Evolutionary conservation across 164 flowering plant species (phyloP), one percentile per base, ranked within the genome.

Genomic region (Nelumbo lutea): DNA sequence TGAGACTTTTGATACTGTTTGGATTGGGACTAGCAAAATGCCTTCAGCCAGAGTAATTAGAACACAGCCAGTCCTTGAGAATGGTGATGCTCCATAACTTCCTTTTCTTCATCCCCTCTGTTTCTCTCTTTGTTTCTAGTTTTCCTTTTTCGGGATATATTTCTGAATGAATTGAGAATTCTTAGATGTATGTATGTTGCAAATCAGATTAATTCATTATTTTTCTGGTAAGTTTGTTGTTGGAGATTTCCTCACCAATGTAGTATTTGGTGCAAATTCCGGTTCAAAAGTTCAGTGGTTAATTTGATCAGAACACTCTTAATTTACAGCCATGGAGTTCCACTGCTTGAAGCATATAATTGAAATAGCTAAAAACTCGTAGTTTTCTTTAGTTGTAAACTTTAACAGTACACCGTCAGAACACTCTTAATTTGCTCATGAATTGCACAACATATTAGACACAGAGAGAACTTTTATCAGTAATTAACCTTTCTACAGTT

Each of bases 61-160:
- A 79, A 89, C 93, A 0, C 86, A 83, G 69, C 91, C 95, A 9
- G 66, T 69, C 14, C 80, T 83, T 74, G 94, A 89, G 61, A 78
- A 79, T 70, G 70, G 66, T 9, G 68, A 71, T 75, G 72, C 72
- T 79, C 89, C 84, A 68, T 85, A 71, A 77, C 15, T 50, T 0
- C 5, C 14, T 27, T 13, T 11, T 40, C 48, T 6, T 9, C 46
- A 60, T 61, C 53, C 64, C 53, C 59, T 64, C 44, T 65, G 38
- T 47, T 11, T 59, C 44, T 15, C 38, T 47, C 4, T 70, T 38
- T 38, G 44, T 14, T 41, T 38, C 55, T 13, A 15, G 42, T 61
- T 43, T 39, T 46, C 9, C 10, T 64, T 47, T 59, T 48, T 43
- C 40, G 63, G 27, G 48, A 62, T 43, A 42, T 42, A 1, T n/a